Base-by-base conservation (phyloP, 257 asterid species). In the Eustoma russellianum region DNA sequence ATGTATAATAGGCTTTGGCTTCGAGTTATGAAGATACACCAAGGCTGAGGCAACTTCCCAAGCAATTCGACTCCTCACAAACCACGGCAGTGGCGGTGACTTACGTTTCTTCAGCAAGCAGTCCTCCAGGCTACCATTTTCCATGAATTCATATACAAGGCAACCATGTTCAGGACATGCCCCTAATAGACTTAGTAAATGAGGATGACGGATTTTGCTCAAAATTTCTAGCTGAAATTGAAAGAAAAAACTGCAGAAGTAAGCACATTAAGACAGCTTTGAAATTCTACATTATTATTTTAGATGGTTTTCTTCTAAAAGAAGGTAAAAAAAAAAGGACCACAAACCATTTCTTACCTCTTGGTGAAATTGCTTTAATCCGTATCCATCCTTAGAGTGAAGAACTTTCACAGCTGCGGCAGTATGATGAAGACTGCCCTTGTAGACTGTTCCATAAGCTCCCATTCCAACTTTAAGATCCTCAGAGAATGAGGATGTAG, bases 1-100 rank as follows among this genome's bases (percentile, higher is more conserved):
- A 17, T 90, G 98, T 30, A 90, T 66, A 58, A 90, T 82, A 13
- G 82, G 66, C 52, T 78, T 61, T 9, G 98, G 91, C 75, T 71
- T 83, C 35, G 94, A 59, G 41, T 69, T 73, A 70, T 90, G 98
- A 34, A 86, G 94, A 72, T 78, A 90, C 69, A 70, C 79, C 12
- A 90, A 88, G 14, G 91, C 91, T 10, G 96, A 90, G 50, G 95
- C 94, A 53, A 90, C 82, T 70, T 86, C 98, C 85, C 86, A 77
- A 5, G 96, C 95, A 50, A 90, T 86, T 65, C 91, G 75, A 66
- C 69, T 72, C 19, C 98, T 79, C 40, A 76, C 82, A 64, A 73
- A 80, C 98, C 98, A 86, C 51, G 69, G 49, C 56, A 90, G 79
- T 12, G 94, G 93, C 52, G 77, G 76, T 0, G 86, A 70, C 30